Base-by-base conservation (phyloP, 805 yeast species). In the Kodamaea leandrae region DNA sequence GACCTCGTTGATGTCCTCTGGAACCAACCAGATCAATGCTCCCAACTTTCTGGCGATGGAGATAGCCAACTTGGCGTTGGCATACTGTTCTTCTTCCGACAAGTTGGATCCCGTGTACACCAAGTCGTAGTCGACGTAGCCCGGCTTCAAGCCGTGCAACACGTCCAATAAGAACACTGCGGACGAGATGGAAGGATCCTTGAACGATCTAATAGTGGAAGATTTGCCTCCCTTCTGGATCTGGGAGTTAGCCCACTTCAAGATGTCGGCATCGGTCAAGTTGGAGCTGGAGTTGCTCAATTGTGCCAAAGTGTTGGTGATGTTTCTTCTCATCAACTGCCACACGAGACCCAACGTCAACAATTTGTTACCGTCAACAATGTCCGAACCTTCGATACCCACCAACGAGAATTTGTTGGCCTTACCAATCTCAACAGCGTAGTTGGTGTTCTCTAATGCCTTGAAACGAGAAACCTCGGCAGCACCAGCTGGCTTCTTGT, bases 321-420 rank as follows among this genome's bases (percentile, higher is more conserved):
- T 95, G 66, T 93, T 93, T 63, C 96, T 80, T 63, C 99, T 82
- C 99, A 93, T 93, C 58, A 93, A 76, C 73, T 93, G 99, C 99
- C 99, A 93, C 27, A 91, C 97, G 41, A 93, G 76, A 10, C 93
- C 99, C 52, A 93, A 76, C 0, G 96, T 88, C 53, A 93, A 75
- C 38, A 91, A 74, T 58, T 85, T 86, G 60, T 83, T 83, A 50
- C 97, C 98, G 63, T 93, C 99, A 28, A 86, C 83, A 51, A 93
- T 91, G 66, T 93, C 99, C 2, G 96, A 87, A 39, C 99, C 99
- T 62, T 93, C 98, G 49, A 93, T 93, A 50, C 99, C 99, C 37
- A 93, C 99, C 43, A 93, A 74, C 2, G 98, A 91, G 64, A 93
- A 93, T 40, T 83, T 80, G 61, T 87, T 86, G 26, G 88, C 86